Evolutionary conservation across 176 grass and related monocot species (phyloP).

Genomic region (Eragrostis nindensis): DNA sequence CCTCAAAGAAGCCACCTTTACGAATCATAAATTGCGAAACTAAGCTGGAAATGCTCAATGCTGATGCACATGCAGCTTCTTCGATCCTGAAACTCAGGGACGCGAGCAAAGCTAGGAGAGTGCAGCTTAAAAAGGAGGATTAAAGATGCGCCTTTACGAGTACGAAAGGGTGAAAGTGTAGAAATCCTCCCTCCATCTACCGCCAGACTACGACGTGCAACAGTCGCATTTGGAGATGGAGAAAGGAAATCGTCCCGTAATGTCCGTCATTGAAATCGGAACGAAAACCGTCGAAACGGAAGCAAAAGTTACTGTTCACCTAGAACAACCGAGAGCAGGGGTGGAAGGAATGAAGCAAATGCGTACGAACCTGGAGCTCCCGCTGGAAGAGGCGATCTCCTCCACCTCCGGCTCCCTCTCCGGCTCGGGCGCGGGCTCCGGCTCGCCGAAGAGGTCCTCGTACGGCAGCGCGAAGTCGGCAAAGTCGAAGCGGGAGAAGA

Average conservation of each 20-base stretch:
- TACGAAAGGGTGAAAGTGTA: neutral
- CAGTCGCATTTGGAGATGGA: conserved; percentile 22
- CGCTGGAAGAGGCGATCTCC: conserved; percentile 50
- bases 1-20: conserved; percentile 43
- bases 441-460: conserved; percentile 67
- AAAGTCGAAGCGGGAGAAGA: conserved; percentile 75
- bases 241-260: conserved; percentile 22
- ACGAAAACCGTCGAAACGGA: neutral
- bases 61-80: conserved; percentile 17
- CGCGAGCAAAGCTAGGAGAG: conserved; percentile 31
- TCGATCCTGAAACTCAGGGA: conserved; percentile 13
- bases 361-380: conserved; percentile 44
- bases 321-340: neutral
- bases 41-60: conserved; percentile 15
- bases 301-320: neutral
- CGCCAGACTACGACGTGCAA: conserved; percentile 4
- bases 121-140: conserved; percentile 14
- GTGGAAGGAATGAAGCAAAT: too few species aligned
- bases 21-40: conserved; percentile 11
- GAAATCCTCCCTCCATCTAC: neutral
- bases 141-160: conserved; percentile 29
- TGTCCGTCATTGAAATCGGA: neutral
- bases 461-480: conserved; percentile 71
- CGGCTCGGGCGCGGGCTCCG: neutral
- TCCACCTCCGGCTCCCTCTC: conserved; percentile 34